Percentiles rank a stretch among this genome's conserved stretches.
These are phyloP conservation scores for Mortierella sp. DNA, from an alignment of 371 early-diverging fungal genomes.

Conservation along the genomic window DNA sequence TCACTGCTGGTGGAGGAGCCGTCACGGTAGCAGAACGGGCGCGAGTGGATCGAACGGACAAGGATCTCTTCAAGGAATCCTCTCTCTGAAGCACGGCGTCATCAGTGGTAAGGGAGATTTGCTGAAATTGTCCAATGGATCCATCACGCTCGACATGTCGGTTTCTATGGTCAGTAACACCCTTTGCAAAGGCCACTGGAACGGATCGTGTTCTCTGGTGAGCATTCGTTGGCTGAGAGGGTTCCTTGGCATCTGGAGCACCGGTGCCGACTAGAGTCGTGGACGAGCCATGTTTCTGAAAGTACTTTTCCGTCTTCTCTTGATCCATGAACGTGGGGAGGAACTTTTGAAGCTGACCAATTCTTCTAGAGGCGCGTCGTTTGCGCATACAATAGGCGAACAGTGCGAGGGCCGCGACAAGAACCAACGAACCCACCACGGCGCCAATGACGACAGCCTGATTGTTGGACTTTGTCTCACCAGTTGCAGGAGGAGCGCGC, in stretches of 20 bases:
- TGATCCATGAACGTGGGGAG: conserved; percentile 51
- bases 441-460: conserved; percentile 18
- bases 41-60: conserved; percentile 13
- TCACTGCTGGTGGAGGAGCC: conserved; percentile 22
- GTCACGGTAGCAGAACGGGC: conserved; percentile 27
- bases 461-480: conserved; percentile 1
- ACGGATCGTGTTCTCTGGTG: conserved; percentile 41
- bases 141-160: conserved; percentile 40
- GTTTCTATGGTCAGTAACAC: conserved; percentile 39
- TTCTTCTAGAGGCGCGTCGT: conserved; percentile 40
- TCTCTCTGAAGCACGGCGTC: conserved; percentile 20
- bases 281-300: conserved; percentile 28
- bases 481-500: conserved; percentile 30
- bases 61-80: conserved; percentile 17
- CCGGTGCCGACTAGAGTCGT: conserved; percentile 20
- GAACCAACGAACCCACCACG: conserved; percentile 20
- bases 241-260: conserved; percentile 1
- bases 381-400: conserved; percentile 41
- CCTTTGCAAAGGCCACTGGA: conserved; percentile 37
- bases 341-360: conserved; percentile 46
- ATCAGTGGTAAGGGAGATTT: conserved; percentile 40
- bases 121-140: conserved; percentile 50
- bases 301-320: conserved; percentile 48
- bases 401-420: conserved; percentile 23
- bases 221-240: conserved; percentile 23